Evolutionary conservation across 768 basidiomycete species (phyloP).

Genomic region (Leucosporidium yakuticum): DNA sequence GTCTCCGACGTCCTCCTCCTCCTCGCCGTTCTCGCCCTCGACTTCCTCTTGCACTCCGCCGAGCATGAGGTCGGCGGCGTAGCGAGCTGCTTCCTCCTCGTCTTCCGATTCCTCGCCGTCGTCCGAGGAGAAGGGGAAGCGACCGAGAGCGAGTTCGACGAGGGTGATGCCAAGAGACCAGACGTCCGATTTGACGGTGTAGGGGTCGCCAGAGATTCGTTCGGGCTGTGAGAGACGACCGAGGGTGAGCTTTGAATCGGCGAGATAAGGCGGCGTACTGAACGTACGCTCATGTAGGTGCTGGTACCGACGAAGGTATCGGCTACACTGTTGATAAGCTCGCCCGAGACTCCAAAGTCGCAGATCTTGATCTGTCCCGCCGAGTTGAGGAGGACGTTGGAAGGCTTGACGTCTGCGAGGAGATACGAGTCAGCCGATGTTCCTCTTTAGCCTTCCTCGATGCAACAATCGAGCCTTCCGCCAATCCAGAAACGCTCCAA

Average conservation of each 20-base stretch:
- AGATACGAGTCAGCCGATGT: background rate
- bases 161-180: conserved; percentile 97
- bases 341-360: conserved; percentile 97
- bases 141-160: conserved; percentile 91
- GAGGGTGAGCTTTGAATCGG: background rate
- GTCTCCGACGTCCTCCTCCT: conserved; percentile 51
- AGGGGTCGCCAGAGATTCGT: conserved; percentile 96
- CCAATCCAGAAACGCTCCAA: background rate
- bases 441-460: background rate
- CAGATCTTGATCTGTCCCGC: conserved; percentile 96
- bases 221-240: conserved; percentile 63
- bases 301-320: conserved; percentile 99
- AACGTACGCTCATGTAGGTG: conserved; percentile 96
- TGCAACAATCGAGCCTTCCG: background rate
- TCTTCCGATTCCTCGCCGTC: conserved; percentile 57
- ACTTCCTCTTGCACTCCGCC: conserved; percentile 51
- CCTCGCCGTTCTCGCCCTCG: conserved; percentile 9
- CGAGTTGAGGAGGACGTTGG: conserved; percentile 93
- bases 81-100: conserved; percentile 10
- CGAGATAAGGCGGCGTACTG: background rate
- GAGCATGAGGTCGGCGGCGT: conserved; percentile 9
- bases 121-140: conserved; percentile 78
- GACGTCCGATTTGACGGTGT: conserved; percentile 97
- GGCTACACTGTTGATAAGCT: conserved; percentile 96
- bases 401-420: conserved; percentile 94